These are phyloP conservation scores for Aristolochia fimbriata DNA, from an alignment of 164 flowering plant genomes.

Conservation along the genomic window DNA sequence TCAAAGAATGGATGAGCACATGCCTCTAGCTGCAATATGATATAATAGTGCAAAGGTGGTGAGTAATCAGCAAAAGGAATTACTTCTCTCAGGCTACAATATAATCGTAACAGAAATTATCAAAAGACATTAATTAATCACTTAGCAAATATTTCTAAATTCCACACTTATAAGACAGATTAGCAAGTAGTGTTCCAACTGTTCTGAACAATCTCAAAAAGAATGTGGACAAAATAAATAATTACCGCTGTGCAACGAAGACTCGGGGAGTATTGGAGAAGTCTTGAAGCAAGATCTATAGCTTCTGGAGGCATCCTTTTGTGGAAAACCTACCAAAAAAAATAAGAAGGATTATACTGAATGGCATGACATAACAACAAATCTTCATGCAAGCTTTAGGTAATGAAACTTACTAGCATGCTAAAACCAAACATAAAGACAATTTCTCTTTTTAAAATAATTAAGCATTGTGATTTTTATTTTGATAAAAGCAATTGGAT, in stretches of 20 bases:
- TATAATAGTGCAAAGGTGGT: background rate
- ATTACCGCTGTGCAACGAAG: conserved; percentile 91
- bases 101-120: no score
- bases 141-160: background rate
- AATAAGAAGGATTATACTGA: background rate
- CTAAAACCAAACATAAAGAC: no score
- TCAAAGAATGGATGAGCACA: conserved; percentile 91
- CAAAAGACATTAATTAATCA: no score
- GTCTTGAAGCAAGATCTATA: conserved; percentile 87
- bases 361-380: background rate
- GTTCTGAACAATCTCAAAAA: background rate
- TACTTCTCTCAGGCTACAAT: no score
- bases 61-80: no score
- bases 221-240: background rate
- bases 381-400: no score
- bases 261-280: conserved; percentile 91
- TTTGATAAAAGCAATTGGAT: no score
- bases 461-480: no score
- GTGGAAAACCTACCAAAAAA: conserved; percentile 60
- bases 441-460: no score
- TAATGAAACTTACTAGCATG: no score
- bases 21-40: conserved; percentile 73
- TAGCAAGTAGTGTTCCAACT: background rate
- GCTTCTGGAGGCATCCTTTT: conserved; percentile 97
- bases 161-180: background rate